Evolutionary conservation across 345 rosid species (phyloP).

Genomic region (Corchorus olitorius): DNA sequence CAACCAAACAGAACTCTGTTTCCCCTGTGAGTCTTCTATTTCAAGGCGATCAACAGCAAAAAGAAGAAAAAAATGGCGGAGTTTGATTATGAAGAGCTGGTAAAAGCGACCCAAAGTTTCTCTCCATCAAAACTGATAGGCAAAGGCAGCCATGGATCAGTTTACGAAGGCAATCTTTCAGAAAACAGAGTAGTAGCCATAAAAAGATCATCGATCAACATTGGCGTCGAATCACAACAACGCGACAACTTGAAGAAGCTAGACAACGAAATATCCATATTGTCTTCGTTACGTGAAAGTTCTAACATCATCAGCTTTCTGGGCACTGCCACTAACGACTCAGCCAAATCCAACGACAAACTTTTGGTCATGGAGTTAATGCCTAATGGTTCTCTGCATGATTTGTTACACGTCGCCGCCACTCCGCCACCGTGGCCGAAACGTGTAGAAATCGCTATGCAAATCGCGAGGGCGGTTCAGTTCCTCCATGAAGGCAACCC

Average conservation of each 20-base stretch:
- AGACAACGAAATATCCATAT: constrained; percentile 48
- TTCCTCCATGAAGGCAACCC: constrained; percentile 51
- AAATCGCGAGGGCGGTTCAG: constrained; percentile 59
- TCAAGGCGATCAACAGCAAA: not conserved
- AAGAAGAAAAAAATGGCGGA: constrained; percentile 19
- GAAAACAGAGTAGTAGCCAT: constrained; percentile 44
- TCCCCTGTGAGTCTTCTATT: not conserved
- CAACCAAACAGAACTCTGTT: not conserved
- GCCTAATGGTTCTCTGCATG: constrained; percentile 74
- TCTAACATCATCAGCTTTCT: constrained; percentile 46
- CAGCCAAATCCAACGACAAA: constrained; percentile 20
- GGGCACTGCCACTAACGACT: constrained; percentile 32
- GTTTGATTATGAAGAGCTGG: constrained; percentile 57
- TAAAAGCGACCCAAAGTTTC: constrained; percentile 55
- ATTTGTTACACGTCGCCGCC: constrained; percentile 45
- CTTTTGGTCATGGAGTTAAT: constrained; percentile 73
- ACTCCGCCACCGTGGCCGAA: constrained; percentile 51
- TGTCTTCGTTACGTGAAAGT: constrained; percentile 50
- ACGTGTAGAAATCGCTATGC: constrained; percentile 59
- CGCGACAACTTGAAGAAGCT: constrained; percentile 51
- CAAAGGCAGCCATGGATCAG: constrained; percentile 79
- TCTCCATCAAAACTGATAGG: constrained; percentile 61
- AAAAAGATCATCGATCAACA: constrained; percentile 41
- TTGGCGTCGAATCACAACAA: constrained; percentile 15
- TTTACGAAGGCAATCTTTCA: constrained; percentile 45